Base-by-base conservation (phyloP, 352 stramenopile species). In the Globisporangium carolinianum region DNA sequence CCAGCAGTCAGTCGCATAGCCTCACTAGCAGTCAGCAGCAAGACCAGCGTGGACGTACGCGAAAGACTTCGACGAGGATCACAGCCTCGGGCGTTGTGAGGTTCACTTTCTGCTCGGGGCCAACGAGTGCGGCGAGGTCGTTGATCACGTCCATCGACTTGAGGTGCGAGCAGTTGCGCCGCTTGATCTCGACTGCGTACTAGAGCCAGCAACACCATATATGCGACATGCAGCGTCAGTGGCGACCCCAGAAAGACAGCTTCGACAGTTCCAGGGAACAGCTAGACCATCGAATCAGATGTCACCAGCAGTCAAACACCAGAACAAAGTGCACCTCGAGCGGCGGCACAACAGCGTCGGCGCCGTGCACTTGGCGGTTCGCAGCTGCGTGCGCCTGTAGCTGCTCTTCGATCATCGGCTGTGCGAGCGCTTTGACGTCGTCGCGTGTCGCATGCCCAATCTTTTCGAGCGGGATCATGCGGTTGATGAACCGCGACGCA, bases 141-240 rank as follows among this genome's bases (percentile, higher is more conserved):
- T 87, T 78, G 49, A 92, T 90, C 47, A 88, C 76, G 47, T 92
- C 79, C 70, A 80, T 86, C 24, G 73, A 78, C 50, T 81, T 78
- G 17, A 92, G 62, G 35, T 84, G 75, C 10, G 73, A 86, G 62
- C 79, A 92, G 60, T 90, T 92, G 24, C 82, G 79, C 36, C 81
- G 77, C 68, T 89, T 89, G 53, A 92, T 80, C 57, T 92, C 82
- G 12, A 92, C 79, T 2, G 77, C 69, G 48, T 75, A 83, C 66
- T 75, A 8, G 5, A 57, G 4, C 11, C 49, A 54, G 7, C 52
- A 57, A 18, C 54, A 48, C 9, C 45, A 53, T n/a, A 14, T 53
- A 24, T 37, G 35, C 24, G 24, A 32, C 24, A 32, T 32, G 24
- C 24, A 32, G 24, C 24, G 24, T 32, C 24, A 32, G 24, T 32